Conservation (phyloP, 2,329 filamentous ascomycete genomes). For the Colletotrichum cuscutae region DNA sequence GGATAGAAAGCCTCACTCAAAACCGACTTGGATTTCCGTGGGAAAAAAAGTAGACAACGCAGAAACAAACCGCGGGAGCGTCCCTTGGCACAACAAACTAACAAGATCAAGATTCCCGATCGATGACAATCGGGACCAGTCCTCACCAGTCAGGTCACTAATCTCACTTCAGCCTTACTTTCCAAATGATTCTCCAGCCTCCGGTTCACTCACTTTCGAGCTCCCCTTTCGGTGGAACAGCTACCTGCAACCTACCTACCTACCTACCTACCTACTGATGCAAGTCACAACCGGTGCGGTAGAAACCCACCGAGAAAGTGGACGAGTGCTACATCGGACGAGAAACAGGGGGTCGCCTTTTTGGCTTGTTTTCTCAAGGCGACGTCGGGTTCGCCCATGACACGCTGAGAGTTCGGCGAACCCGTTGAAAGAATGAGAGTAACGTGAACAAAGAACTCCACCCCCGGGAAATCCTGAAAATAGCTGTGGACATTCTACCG, state of each 20-base stretch:
- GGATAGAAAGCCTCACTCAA: background rate
- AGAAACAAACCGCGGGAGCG: background rate
- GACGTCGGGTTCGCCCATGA: background rate
- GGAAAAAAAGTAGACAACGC: background rate
- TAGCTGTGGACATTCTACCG: background rate
- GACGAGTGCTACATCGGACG: conserved; percentile 18
- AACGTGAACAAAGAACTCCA: background rate
- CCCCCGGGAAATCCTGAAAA: conserved; percentile 1
- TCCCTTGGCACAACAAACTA: background rate
- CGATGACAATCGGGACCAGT: background rate
- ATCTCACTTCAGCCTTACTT: conserved; percentile 9
- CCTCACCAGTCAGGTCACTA: background rate
- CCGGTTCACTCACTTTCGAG: background rate
- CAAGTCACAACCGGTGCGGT: conserved; percentile 12
- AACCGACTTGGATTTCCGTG: background rate
- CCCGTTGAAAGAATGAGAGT: background rate
- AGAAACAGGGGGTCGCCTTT: conserved; percentile 9
- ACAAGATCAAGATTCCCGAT: background rate
- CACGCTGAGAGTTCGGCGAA: conserved; percentile 5
- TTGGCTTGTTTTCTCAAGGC: background rate
- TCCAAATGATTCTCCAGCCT: background rate
- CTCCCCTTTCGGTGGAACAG: background rate
- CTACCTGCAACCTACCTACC: background rate
- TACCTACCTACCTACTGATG: conserved; percentile 1
- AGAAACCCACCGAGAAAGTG: conserved; percentile 11